Base-by-base conservation (phyloP, 345 rosid species). In the Salix suchowensis region DNA sequence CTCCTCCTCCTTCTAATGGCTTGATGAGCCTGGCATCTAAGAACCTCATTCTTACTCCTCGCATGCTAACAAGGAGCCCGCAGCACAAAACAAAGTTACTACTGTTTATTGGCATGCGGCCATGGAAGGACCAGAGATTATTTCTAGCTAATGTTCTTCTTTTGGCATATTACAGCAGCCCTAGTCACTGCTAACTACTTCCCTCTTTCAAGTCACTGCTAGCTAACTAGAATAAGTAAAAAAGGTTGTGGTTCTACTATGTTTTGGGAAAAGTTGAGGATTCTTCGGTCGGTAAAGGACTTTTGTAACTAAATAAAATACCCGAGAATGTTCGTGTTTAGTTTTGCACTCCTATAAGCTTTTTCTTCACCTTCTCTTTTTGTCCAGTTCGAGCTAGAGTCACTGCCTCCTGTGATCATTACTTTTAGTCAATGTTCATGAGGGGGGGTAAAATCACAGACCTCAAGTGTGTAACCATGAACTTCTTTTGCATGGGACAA, bases 381-480 rank as follows among this genome's bases (percentile, higher is more conserved):
- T 44, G 48, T 13, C 48, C 48, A 9, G 15, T 11, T 44, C 48
- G 15, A 42, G 2, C 12, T 2, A 42, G 3, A 42, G 4, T 44
- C 48, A 12, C 15, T 44, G 48, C 48, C 48, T 44, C 48, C 1
- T 44, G 15, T 44, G 48, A 44, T 44, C 15, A 44, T 10, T 13
- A 1, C 16, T 44, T 14, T 13, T 0, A 44, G 18, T 3, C 50
- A 3, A 44, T 14, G 50, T 44, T 44, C 50, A 4, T 30, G 4
- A 0, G 34, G 34, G 48, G 48, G 4, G 1, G 15, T 44, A 44
- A 44, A 44, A 44, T 44, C 50, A 44, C 5, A 44, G 16, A 87
- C 78, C 91, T 88, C 76, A 88, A 74, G 77, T 78, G 79, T 84
- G 2, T 24, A 87, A 69, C 98, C 88, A 71, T 91, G 96, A 77